Conservation (phyloP, 1,284 basidiomycete genomes). For the Naganishia sp. region DNA sequence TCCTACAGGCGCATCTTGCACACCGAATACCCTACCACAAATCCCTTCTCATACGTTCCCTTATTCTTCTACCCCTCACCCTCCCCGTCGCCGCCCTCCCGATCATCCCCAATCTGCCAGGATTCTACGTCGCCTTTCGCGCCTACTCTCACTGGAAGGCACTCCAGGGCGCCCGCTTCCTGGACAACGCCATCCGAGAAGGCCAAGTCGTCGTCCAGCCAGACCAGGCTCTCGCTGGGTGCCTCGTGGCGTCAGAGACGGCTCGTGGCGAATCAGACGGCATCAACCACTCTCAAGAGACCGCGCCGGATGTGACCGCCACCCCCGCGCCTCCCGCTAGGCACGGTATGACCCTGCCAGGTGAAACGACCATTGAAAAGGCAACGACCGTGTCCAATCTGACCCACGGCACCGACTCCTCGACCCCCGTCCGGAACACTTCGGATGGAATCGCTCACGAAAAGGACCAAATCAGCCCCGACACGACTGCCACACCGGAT, state of each 20-base stretch:
- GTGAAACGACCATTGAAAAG: conserved; percentile 2
- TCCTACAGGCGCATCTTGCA: conserved; percentile 43
- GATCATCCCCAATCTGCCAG: conserved; percentile 56
- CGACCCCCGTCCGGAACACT: neutral
- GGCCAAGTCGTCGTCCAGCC: conserved; percentile 16
- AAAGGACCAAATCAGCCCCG: conserved; percentile 13
- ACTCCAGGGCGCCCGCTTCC: conserved; percentile 52
- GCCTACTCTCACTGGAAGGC: conserved; percentile 56
- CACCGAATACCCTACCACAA: conserved; percentile 50
- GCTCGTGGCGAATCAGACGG: neutral
- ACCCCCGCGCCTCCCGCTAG: conserved; percentile 18
- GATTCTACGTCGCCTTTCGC: conserved; percentile 58
- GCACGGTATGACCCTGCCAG: neutral
- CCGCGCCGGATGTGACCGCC: conserved; percentile 40
- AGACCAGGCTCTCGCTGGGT: conserved; percentile 12
- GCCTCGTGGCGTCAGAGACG: conserved; percentile 5
- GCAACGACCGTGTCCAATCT: conserved; percentile 10
- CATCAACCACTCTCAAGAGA: conserved; percentile 34
- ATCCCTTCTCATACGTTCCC: conserved; percentile 45
- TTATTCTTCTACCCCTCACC: conserved; percentile 46
- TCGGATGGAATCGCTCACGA: conserved; percentile 13
- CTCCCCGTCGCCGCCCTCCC: conserved; percentile 56
- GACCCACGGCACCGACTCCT: neutral
- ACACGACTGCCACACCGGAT: conserved; percentile 23
- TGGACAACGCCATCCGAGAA: conserved; percentile 41